These are phyloP conservation scores for Globisporangium apiculatum DNA, from an alignment of 352 stramenopile genomes.

Conservation along the genomic window DNA sequence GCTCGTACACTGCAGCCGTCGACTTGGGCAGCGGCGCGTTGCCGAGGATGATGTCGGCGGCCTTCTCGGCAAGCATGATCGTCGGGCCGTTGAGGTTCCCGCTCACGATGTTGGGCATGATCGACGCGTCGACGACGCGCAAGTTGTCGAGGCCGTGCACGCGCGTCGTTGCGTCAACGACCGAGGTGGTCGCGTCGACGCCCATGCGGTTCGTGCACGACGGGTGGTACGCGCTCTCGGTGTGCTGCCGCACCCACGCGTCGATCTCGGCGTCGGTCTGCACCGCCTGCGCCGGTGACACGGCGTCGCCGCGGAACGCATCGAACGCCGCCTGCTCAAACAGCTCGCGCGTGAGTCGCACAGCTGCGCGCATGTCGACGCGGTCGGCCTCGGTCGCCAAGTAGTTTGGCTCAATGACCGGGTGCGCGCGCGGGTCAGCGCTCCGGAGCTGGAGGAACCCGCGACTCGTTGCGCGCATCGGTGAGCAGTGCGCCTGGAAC, in stretches of 20 bases:
- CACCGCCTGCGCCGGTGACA: constrained; percentile 59
- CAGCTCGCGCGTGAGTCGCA: constrained; percentile 82
- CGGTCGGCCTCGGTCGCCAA: constrained; percentile 75
- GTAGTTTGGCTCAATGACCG: constrained; percentile 87
- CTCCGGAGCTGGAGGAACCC: constrained; percentile 78
- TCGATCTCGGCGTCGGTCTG: constrained; percentile 74
- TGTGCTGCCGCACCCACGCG: constrained; percentile 77
- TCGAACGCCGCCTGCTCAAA: constrained; percentile 84
- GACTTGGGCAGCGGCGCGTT: constrained; percentile 65
- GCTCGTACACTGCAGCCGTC: constrained; percentile 61
- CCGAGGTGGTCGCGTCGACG: constrained; percentile 67
- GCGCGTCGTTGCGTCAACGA: constrained; percentile 83
- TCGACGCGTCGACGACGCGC: constrained; percentile 88
- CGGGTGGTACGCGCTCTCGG: constrained; percentile 85
- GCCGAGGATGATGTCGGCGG: constrained; percentile 88
- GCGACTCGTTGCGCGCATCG: constrained; percentile 82
- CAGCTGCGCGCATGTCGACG: constrained; percentile 67
- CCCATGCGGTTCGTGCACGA: constrained; percentile 90
- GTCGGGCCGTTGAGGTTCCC: constrained; percentile 93
- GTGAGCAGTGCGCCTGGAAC: constrained; percentile 85
- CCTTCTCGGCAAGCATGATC: constrained; percentile 93
- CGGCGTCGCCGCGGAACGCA: constrained; percentile 70
- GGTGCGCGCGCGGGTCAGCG: constrained; percentile 62
- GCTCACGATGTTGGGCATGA: constrained; percentile 93
- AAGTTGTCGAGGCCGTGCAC: constrained; percentile 87